A percentile compares a stretch with the other conserved stretches of the same genome.
These are phyloP conservation scores for Paxillus ammoniavirescens DNA, from an alignment of 768 basidiomycete genomes.

Conservation along the genomic window DNA sequence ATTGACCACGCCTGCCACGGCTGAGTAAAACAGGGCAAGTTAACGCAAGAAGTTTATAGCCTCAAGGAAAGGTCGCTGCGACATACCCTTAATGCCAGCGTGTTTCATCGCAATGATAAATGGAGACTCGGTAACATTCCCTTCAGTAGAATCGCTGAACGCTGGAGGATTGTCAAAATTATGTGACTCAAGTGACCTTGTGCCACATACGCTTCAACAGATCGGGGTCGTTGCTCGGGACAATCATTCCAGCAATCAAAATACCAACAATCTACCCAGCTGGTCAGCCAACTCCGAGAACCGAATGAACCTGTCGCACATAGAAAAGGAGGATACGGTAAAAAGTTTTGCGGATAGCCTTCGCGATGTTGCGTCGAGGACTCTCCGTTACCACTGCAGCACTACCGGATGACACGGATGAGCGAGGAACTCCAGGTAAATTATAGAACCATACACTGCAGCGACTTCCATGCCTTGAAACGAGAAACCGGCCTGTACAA, in stretches of 20 bases:
- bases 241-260: constrained; percentile 69
- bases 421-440: constrained; percentile 2
- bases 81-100: constrained; percentile 60
- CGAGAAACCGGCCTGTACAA: constrained; percentile 54
- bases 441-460: constrained; percentile 22
- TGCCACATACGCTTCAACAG: constrained; percentile 22
- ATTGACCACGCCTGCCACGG: constrained; percentile 67
- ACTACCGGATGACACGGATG: constrained; percentile 28
- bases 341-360: constrained; percentile 73
- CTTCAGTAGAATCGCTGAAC: not conserved
- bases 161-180: not conserved
- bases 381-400: constrained; percentile 77
- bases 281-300: not conserved
- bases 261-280: constrained; percentile 61
- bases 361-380: constrained; percentile 75
- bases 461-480: constrained; percentile 54
- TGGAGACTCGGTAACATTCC: not conserved
- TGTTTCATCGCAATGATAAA: constrained; percentile 17
- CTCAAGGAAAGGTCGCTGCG: not conserved
- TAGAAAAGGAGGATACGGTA: constrained; percentile 82
- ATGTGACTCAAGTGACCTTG: not conserved
- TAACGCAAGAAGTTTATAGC: no score
- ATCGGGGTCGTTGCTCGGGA: constrained; percentile 43
- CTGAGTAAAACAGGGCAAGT: constrained; percentile 23
- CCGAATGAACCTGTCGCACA: constrained; percentile 32